phyloP scores from a whole-genome alignment of 805 yeast genomes.

The Teunomyces pallodes region DNA sequence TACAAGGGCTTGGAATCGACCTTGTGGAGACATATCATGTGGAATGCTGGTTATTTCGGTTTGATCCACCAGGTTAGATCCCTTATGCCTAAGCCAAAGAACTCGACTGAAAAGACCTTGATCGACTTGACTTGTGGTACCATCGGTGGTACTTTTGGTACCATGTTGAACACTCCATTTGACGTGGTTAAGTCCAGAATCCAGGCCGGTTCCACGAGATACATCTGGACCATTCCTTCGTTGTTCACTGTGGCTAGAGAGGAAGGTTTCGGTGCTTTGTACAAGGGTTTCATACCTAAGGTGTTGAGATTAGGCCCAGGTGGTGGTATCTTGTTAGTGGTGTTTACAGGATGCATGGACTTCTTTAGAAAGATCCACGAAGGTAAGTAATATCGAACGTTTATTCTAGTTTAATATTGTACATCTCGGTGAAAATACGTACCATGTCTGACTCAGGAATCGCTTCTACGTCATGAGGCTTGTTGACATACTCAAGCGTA shows the following conservation, averaged over 20 bases:
- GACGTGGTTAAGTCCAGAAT: slow-evolving; percentile 97
- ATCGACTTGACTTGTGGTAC: slow-evolving; percentile 91
- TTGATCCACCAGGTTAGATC: slow-evolving; percentile 82
- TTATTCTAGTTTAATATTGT: neutral
- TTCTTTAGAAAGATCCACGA: slow-evolving; percentile 67
- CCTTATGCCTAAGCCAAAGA: slow-evolving; percentile 74
- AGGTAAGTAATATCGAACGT: slow-evolving; percentile 6
- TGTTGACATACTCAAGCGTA: slow-evolving; percentile 6
- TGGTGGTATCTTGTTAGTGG: slow-evolving; percentile 96
- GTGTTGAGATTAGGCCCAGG: slow-evolving; percentile 98
- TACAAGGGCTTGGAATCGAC: slow-evolving; percentile 97
- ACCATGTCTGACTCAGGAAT: slow-evolving; percentile 2
- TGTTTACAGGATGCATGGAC: slow-evolving; percentile 93
- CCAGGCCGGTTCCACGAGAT: slow-evolving; percentile 86
- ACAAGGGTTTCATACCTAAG: slow-evolving; percentile 96
- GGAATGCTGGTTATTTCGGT: slow-evolving; percentile 99
- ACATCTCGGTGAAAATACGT: slow-evolving; percentile 4
- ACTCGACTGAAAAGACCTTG: slow-evolving; percentile 68
- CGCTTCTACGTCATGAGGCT: neutral
- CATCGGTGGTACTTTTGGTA: slow-evolving; percentile 96
- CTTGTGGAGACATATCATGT: slow-evolving; percentile 90
- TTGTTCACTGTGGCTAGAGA: slow-evolving; percentile 72
- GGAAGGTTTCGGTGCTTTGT: slow-evolving; percentile 89
- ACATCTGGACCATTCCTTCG: slow-evolving; percentile 89
- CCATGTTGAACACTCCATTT: slow-evolving; percentile 92